Base-by-base conservation (phyloP, 2,329 filamentous ascomycete genomes). In the Kalmusia sp. region DNA sequence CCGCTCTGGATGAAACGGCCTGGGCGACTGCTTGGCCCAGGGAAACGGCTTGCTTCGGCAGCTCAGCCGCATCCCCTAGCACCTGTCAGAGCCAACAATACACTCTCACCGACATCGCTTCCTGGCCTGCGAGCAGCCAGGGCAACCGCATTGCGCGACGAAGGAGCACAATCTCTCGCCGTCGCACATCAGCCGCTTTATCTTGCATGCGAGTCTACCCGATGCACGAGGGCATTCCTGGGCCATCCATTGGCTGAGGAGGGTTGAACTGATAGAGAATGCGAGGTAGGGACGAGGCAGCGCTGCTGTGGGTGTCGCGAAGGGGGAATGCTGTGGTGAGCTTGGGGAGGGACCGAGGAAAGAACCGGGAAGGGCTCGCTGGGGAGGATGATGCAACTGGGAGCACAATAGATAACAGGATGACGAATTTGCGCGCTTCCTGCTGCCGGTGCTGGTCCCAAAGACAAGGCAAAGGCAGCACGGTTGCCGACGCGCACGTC, bases 141-240 rank as follows among this genome's bases (percentile, higher is more conserved):
- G 43, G 44, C 44, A 48, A 19, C 28, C n/a, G 30, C 30, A 48
- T 24, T 34, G 30, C n/a, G 17, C 17, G 27, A 15, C 27, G 28
- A n/a, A 30, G 15, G 30, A 34, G 19, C 61, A 34, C 30, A 35
- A 12, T 17, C 21, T 33, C 17, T 24, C 25, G 41, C 22, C 31
- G 46, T 49, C 48, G 55, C 56, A 58, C 57, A 54, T 55, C 60
- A 62, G 61, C 59, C 63, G 63, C 63, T 55, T 69, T 64, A 67
- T 65, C 63, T 65, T 46, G 55, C 60, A 54, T 55, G 30, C 30
- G 54, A 51, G 15, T 50, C 52, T 19, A 49, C 52, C 54, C 52
- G 58, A 58, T 48, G 44, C 62, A 59, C 54, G 54, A 40, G 60
- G 52, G 35, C n/a, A 19, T 8, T 9, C 6, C 21, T 19, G 15